A percentile compares a stretch with the other conserved stretches of the same genome.
Conservation (phyloP, 2,329 filamentous ascomycete genomes). For the Cercospora sojina region DNA sequence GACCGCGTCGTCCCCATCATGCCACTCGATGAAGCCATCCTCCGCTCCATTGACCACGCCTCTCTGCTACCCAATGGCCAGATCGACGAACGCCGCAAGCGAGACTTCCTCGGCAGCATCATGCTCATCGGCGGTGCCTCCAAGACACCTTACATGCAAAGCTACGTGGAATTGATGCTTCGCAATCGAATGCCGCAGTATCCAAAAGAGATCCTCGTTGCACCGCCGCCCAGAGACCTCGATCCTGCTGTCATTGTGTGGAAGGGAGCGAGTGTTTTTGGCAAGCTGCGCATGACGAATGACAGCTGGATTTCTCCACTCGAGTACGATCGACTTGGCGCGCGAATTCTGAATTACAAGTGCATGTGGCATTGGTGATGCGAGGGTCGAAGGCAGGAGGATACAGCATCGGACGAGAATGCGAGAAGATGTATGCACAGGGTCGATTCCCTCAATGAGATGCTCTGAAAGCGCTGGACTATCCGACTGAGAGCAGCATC, state of each 20-base stretch:
- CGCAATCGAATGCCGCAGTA: slow-evolving; percentile 63
- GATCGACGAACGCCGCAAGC: slow-evolving; percentile 87
- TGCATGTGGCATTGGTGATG: slow-evolving; percentile 60
- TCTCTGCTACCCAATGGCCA: slow-evolving; percentile 52
- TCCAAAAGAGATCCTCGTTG: slow-evolving; percentile 66
- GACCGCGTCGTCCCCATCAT: slow-evolving; percentile 80
- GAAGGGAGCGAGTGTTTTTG: slow-evolving; percentile 98
- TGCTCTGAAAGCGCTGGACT: no score
- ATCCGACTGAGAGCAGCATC: no score
- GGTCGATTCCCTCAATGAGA: no score
- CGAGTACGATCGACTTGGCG: slow-evolving; percentile 85
- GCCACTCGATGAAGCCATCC: slow-evolving; percentile 83
- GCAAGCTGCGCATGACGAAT: slow-evolving; percentile 79
- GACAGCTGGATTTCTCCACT: slow-evolving; percentile 89
- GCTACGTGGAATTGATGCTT: slow-evolving; percentile 79
- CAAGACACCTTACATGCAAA: slow-evolving; percentile 75
- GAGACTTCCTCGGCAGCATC: slow-evolving; percentile 84
- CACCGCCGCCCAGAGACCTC: slow-evolving; percentile 79
- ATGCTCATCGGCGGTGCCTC: slow-evolving; percentile 87
- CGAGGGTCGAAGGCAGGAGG: not conserved
- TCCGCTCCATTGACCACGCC: slow-evolving; percentile 84
- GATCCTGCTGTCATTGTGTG: slow-evolving; percentile 96
- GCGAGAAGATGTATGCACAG: no score
- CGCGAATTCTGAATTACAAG: slow-evolving; percentile 81
- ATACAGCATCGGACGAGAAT: not conserved